Percentiles rank a stretch among this genome's conserved stretches.
These are phyloP conservation scores for Linnemannia schmuckeri DNA, from an alignment of 192 early-diverging fungal genomes.

Conservation along the genomic window DNA sequence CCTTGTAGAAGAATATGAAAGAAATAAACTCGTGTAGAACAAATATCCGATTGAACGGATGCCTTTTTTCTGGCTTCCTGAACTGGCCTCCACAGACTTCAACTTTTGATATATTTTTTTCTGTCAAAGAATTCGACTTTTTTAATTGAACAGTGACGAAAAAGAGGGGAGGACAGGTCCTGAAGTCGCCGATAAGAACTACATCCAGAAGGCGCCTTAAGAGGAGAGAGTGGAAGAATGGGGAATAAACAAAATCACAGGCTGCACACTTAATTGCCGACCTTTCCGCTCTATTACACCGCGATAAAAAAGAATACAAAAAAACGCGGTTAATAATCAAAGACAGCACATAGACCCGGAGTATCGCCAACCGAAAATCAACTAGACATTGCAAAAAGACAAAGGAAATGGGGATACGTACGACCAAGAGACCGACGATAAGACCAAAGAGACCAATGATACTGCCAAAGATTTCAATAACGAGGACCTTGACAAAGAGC, in stretches of 20 bases:
- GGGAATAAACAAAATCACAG: too few species aligned
- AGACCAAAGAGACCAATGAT: constrained; percentile 97
- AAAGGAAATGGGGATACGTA: constrained; percentile 30
- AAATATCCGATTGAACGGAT: not conserved
- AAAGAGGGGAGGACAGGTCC: not conserved
- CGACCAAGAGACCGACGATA: constrained; percentile 92
- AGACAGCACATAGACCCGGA: not conserved
- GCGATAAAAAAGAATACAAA: not conserved
- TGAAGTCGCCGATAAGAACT: not conserved
- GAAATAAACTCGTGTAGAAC: not conserved
- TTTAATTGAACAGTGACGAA: constrained; percentile 1
- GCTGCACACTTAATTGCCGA: not conserved
- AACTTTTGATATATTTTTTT: not conserved
- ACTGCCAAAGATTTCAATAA: constrained; percentile 97
- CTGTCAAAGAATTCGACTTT: not conserved
- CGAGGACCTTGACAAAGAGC: constrained; percentile 97
- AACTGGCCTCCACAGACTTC: not conserved
- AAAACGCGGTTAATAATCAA: not conserved
- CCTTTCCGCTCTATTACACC: constrained; percentile 1
- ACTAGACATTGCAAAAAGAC: not conserved
- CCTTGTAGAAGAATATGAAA: not conserved
- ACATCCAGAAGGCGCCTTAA: constrained; percentile 26
- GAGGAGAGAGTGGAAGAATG: not conserved
- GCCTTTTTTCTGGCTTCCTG: not conserved
- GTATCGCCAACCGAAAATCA: not conserved